phyloP scores from a whole-genome alignment of 1,284 basidiomycete genomes.

The Puccinia novopanici region DNA sequence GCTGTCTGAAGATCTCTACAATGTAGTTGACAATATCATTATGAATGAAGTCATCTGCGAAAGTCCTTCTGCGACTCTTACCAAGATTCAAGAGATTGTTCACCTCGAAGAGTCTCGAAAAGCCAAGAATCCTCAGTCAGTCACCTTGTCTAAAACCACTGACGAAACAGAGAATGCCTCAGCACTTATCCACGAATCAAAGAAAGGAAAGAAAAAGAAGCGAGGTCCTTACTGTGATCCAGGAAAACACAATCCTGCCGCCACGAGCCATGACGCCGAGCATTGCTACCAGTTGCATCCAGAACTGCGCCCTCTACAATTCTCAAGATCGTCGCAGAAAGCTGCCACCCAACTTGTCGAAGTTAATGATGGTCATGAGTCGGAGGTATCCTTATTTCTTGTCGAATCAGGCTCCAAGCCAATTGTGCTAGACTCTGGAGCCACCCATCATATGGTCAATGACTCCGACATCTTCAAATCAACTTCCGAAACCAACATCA shows the following conservation, averaged over 20 bases:
- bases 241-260: background rate
- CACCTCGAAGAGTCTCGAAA: background rate
- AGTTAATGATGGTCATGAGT: background rate
- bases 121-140: background rate
- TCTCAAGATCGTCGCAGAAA: too few relatives aligned
- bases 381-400: background rate
- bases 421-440: conserved; percentile 4
- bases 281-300: background rate
- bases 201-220: background rate
- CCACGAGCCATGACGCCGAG: background rate
- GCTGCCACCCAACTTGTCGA: background rate
- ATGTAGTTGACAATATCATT: background rate
- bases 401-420: background rate
- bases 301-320: too few relatives aligned
- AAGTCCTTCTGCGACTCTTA: too few relatives aligned
- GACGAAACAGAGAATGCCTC: too few relatives aligned
- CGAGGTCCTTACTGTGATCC: background rate
- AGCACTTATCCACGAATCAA: background rate
- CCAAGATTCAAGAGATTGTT: too few relatives aligned
- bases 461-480: background rate
- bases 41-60: background rate
- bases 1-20: background rate
- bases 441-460: conserved; percentile 14
- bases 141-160: too few relatives aligned
- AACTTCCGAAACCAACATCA: background rate